Base-by-base conservation (phyloP, 805 yeast genomes). In the Saturnispora serradocipensis region DNA sequence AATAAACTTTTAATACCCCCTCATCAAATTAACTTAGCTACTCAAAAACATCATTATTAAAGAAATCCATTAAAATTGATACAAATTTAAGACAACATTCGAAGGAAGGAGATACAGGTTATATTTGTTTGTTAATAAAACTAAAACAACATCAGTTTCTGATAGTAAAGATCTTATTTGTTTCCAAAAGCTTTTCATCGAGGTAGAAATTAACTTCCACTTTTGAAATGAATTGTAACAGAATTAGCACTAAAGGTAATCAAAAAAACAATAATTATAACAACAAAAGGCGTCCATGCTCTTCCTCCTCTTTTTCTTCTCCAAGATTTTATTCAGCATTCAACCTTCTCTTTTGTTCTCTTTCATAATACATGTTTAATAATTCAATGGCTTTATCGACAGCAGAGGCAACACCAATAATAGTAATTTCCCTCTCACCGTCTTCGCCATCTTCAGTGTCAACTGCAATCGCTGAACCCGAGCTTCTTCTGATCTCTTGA, bases 391-490 rank as follows among this genome's bases (percentile, higher is more conserved):
- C 88, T 55, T 72, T 75, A 57, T 82, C 84, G 51, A 78, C 78
- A 30, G 78, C 77, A 35, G 69, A 67, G 28, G 73, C 61, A 27
- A 78, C 62, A 45, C 96, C 95, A 34, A 77, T 70, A 52, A 89
- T 76, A 20, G 88, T 84, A 66, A 88, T 87, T 35, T 74, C 71
- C 58, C 96, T 73, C 60, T 82, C 84, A 24, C 77, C 77, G 44
- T 78, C 71, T 38, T 78, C 82, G 45, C 76, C 70, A 39, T 78
- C 82, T 58, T 79, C 80, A 50, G 80, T 80, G 59, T 82, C 86
- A 57, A 89, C 86, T 5, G 82, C 79, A 63, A 89, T 87, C 40
- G 81, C 77, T 39, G 96, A 89, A 40, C 89, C 90, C 46, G 89
- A 78, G 35, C 75, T 75, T 59, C 84, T 80, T 59, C 96, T 77